Evolutionary conservation across 169 alveolate species (phyloP).

Genomic region (Plasmodium reichenowi): DNA sequence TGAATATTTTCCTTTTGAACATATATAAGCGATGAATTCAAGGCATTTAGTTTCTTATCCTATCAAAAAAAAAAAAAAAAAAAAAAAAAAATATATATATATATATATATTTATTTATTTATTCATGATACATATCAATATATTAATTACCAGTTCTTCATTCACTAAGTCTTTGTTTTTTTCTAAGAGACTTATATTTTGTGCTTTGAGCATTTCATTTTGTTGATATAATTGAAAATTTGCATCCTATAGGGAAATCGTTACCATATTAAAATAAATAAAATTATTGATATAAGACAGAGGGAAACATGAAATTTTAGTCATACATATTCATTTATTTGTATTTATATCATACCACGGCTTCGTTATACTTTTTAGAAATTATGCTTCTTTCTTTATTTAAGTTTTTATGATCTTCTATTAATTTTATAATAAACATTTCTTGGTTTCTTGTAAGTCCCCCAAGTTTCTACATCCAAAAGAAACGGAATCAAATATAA

Average conservation of each 20-base stretch:
- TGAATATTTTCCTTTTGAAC: conserved; percentile 59
- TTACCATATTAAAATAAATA: background rate
- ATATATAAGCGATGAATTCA: conserved; percentile 39
- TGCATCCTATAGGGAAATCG: conserved; percentile 33
- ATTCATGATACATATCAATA: background rate
- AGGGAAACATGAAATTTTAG: background rate
- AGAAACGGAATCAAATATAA: background rate
- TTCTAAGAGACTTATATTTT: conserved; percentile 49
- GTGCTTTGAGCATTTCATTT: conserved; percentile 73
- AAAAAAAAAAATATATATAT: background rate
- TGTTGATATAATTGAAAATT: conserved; percentile 68
- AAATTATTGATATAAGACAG: background rate
- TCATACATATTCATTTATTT: background rate
- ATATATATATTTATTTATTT: background rate
- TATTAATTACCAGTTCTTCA: conserved; percentile 33
- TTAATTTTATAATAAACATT: conserved; percentile 20
- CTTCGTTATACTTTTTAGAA: conserved; percentile 63
- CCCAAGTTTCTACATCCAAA: conserved; percentile 47
- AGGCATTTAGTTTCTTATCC: conserved; percentile 36
- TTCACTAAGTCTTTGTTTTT: conserved; percentile 56
- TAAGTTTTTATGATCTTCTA: conserved; percentile 49
- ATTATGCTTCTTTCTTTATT: conserved; percentile 20
- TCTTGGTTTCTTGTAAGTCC: conserved; percentile 35
- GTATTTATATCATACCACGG: conserved; percentile 42
- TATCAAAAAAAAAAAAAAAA: background rate